Evolutionary conservation across 306 rosid genomes (phyloP), one percentile per base, ranked within the genome.

Genomic region (Crataegus laevigata): DNA sequence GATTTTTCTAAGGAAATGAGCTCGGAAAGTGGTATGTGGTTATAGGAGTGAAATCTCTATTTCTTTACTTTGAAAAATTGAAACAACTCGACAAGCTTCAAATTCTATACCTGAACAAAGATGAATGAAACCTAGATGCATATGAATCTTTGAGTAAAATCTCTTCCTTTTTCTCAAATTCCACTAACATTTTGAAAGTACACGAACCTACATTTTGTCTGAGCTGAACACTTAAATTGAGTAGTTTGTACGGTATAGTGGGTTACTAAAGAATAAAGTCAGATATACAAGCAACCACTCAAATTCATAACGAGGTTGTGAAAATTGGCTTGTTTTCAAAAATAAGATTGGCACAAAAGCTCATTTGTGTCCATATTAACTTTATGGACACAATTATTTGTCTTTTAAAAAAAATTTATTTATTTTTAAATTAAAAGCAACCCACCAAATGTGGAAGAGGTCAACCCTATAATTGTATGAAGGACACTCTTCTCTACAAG

Each of bases 161-260:
- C 50, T 9, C 51, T 19, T 25, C 10, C 50, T 13, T n/a, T 66
- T 36, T 54, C 51, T 32, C 40, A n/a, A 32, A 70, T 51, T 19
- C 47, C 54, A 15, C 38, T 21, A 25, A 72, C 34, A 72, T 22
- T 7, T 36, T 57, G 36, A 22, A 32, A 34, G 13, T 10, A 25
- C 13, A 19, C n/a, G 32, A 71, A n/a, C 6, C 18, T 72, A 58
- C 76, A 58, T 3, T 72, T 58, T 72, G 76, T 57, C 59, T 57
- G 58, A 58, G 68, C 68, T 19, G 38, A 72, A 24, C 10, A 24
- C 18, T 19, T 40, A 45, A 25, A 73, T 24, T 62, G 64, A 72
- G 25, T 77, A 54, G 58, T 52, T 79, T 70, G 54, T 73, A 76
- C 79, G 22, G 79, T 82, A 55, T 12, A 59, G 22, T 47, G 63